Conservation (phyloP, 805 yeast species). For the Wickerhamiella azymoides region DNA sequence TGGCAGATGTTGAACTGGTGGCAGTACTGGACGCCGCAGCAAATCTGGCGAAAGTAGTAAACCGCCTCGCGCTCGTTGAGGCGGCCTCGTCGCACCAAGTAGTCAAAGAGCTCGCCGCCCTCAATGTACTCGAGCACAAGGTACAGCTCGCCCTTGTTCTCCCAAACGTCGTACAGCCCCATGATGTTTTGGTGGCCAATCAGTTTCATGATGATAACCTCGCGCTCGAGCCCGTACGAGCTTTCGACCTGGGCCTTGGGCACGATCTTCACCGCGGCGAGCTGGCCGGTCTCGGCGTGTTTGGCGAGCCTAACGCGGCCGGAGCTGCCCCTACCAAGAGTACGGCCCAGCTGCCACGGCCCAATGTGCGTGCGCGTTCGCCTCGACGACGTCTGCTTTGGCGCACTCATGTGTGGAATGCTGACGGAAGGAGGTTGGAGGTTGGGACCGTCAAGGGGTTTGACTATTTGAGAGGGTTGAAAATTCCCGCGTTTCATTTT, state of each 20-base stretch:
- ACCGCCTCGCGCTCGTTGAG: conserved; percentile 84
- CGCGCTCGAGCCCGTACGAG: conserved; percentile 94
- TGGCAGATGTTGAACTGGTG: conserved; percentile 81
- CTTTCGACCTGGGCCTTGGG: conserved; percentile 62
- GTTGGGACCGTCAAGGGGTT: background rate
- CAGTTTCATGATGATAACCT: conserved; percentile 92
- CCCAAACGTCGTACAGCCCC: conserved; percentile 96
- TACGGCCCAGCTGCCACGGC: conserved; percentile 93
- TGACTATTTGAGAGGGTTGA: no score
- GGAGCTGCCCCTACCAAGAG: conserved; percentile 92
- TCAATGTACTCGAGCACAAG: conserved; percentile 89
- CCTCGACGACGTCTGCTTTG: conserved; percentile 11
- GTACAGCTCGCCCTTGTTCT: conserved; percentile 81
- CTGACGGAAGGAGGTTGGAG: conserved; percentile 4
- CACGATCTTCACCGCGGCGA: conserved; percentile 93
- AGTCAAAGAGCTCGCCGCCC: conserved; percentile 92
- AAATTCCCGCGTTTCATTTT: no score
- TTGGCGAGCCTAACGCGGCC: conserved; percentile 90
- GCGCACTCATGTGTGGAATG: conserved; percentile 9
- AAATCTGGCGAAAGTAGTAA: conserved; percentile 74
- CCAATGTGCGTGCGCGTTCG: conserved; percentile 57
- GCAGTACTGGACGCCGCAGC: conserved; percentile 70
- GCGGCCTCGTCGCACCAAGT: conserved; percentile 76
- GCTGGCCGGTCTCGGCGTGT: conserved; percentile 67
- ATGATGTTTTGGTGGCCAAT: conserved; percentile 88